These are phyloP conservation scores for Mycena metata DNA, from an alignment of 768 basidiomycete species.

Conservation along the genomic window DNA sequence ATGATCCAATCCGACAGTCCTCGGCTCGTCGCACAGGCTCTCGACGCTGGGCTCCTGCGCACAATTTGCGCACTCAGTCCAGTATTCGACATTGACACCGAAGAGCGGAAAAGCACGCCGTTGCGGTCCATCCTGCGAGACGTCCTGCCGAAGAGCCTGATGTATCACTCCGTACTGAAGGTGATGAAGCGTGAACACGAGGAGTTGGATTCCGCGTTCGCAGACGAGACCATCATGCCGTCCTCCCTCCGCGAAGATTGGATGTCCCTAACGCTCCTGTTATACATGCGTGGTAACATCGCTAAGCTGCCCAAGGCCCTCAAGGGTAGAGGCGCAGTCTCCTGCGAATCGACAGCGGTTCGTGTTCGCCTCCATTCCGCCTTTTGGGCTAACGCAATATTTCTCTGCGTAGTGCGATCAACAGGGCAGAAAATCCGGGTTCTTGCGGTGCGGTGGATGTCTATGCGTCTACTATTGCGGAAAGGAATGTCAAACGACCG, in stretches of 20 bases:
- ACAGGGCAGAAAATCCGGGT: no score
- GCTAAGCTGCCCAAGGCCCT: no score
- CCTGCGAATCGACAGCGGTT: no score
- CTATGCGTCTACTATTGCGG: no score
- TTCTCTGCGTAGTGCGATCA: no score
- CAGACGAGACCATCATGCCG: constrained; percentile 5
- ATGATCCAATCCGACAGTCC: constrained; percentile 7
- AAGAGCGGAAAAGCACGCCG: background rate
- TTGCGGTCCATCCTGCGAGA: constrained; percentile 14
- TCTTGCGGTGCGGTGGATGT: no score
- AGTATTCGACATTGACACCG: background rate
- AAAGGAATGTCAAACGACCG: constrained; percentile 28
- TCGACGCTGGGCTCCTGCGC: constrained; percentile 24
- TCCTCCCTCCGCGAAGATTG: constrained; percentile 2
- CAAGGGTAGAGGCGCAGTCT: no score
- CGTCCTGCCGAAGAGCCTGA: constrained; percentile 21
- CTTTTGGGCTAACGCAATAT: no score
- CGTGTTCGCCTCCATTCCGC: no score
- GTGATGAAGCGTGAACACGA: constrained; percentile 17
- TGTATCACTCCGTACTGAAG: constrained; percentile 26
- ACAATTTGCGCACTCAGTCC: constrained; percentile 10
- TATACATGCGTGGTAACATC: no score
- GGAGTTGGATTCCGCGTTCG: constrained; percentile 2
- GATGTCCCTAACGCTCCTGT: no score
- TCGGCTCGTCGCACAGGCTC: constrained; percentile 11